Evolutionary conservation across 129 eudicot species (phyloP), one percentile per base, ranked within the genome.

Genomic region (Chrysanthemum seticuspe): DNA sequence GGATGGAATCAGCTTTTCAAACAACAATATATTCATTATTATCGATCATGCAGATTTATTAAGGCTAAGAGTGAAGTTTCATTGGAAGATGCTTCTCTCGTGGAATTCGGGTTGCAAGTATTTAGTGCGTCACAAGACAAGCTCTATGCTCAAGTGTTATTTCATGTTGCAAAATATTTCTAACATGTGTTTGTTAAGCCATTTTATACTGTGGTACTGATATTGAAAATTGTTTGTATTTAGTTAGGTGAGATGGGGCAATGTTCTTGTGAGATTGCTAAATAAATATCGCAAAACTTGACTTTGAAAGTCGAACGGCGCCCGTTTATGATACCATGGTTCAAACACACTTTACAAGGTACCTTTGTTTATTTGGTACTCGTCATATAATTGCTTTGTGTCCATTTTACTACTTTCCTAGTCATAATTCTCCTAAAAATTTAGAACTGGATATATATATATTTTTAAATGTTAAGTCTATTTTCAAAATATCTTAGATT

Each of bases 241-340:
- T 78, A 47, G 68, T 78, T 76, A 94, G 99, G 94, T 84, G 85
- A 88, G 97, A 80, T 94, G 99, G 99, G 99, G 97, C 48, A 84
- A 78, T 79, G 54, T 90, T 45, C 80, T 94, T 66, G 94, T 90
- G 66, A 86, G 70, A 67, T 18, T 94, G 53, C 51, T 94, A 81
- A 94, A 90, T 67, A 94, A 90, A 81, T 86, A 81, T 76, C 87
- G 94, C 62, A 94, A 86, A 80, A 88, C 86, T 83, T 94, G 86
- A 81, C 88, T 75, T 78, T 94, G 84, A 78, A 85, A 74, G 83
- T 94, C 74, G 87, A 84, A 79, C 90, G 99, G 99, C 88, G 94
- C 72, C 97, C 96, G 65, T 81, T 94, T 88, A 95, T 70, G 94
- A 95, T 79, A 83, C 87, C 27, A 70, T 95, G 85, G 76, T 95